These are phyloP conservation scores for Usnea hakonensis DNA, from an alignment of 495 filamentous ascomycete species.

Conservation along the genomic window DNA sequence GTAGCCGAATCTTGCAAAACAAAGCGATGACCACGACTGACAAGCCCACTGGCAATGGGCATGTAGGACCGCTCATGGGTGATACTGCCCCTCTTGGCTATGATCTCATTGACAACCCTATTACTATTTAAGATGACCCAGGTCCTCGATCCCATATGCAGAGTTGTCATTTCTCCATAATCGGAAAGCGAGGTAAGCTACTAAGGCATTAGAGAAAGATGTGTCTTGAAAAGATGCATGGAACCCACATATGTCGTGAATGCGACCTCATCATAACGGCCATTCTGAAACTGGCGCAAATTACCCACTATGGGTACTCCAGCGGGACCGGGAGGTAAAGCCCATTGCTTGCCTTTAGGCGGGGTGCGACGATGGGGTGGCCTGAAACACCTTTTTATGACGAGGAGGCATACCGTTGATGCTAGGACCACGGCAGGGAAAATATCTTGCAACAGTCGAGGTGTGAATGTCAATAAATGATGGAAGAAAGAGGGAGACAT, in stretches of 20 bases:
- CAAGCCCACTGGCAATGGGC: slow-evolving; percentile 32
- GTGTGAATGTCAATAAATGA: too few relatives aligned
- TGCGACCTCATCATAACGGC: too few relatives aligned
- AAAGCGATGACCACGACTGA: slow-evolving; percentile 28
- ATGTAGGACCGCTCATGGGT: slow-evolving; percentile 32
- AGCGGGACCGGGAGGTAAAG: not conserved
- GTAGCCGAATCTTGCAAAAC: slow-evolving; percentile 26
- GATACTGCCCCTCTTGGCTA: slow-evolving; percentile 28
- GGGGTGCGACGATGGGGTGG: not conserved
- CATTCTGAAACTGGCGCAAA: too few relatives aligned
- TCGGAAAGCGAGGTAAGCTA: not conserved
- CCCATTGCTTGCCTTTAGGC: not conserved
- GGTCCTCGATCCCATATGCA: not conserved
- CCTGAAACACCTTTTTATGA: too few relatives aligned
- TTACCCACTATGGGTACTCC: not conserved
- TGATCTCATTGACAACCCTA: slow-evolving; percentile 1
- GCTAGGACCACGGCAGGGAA: too few relatives aligned
- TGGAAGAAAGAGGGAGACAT: too few relatives aligned
- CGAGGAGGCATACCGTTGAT: too few relatives aligned
- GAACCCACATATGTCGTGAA: too few relatives aligned
- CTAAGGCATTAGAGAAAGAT: too few relatives aligned
- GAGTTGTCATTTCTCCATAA: not conserved
- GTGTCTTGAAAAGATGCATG: too few relatives aligned
- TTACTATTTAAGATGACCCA: not conserved
- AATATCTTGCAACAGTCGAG: too few relatives aligned